Evolutionary conservation across 768 basidiomycete genomes (phyloP), one percentile per base, ranked within the genome.

Genomic region (Pleurotus djamor): DNA sequence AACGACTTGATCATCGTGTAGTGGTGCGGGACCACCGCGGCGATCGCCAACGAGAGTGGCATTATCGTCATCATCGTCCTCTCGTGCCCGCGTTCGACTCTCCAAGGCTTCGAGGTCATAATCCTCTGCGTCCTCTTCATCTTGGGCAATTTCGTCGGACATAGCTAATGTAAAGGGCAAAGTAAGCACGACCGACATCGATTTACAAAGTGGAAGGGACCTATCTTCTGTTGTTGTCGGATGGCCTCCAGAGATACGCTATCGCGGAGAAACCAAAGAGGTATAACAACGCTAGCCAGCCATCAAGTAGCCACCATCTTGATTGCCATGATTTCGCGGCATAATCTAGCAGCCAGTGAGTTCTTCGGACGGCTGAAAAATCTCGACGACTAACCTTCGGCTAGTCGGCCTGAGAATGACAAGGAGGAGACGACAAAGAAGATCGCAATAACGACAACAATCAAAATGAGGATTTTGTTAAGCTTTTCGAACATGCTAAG

Each of bases 281-380:
- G 71, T 96, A 98, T 28, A 98, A 85, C 48, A 96, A 80, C 1
- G 92, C 87, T 48, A 98, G 82, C 81, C 94, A 98, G 14, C 96
- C 97, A 67, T 99, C 97, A 44, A 99, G 81, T 5, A 99, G 78
- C 90, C 94, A 94, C 97, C 97, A 99, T 50, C 96, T 88, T 57
- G 84, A 80, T 60, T 80, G 83, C 95, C 95, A 98, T 14, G 92
- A 88, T 61, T 88, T 90, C 5, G 94, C 91, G 13, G 94, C 91
- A 69, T 96, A 98, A 70, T 96, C 94, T 95, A 57, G 36, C 14
- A 50, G 17, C 38, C 21, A 43, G 17, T 17, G 16, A n/a, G 48
- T 32, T 32, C 41, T 45, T 48, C 10, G 38, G 36, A 56, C 60
- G 36, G 60, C 28, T 32, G 9, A 47, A 63, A 63, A 44, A 17